These are phyloP conservation scores for Mycosarcoma mackinlayi DNA, from an alignment of 1,284 basidiomycete genomes.

Conservation along the genomic window DNA sequence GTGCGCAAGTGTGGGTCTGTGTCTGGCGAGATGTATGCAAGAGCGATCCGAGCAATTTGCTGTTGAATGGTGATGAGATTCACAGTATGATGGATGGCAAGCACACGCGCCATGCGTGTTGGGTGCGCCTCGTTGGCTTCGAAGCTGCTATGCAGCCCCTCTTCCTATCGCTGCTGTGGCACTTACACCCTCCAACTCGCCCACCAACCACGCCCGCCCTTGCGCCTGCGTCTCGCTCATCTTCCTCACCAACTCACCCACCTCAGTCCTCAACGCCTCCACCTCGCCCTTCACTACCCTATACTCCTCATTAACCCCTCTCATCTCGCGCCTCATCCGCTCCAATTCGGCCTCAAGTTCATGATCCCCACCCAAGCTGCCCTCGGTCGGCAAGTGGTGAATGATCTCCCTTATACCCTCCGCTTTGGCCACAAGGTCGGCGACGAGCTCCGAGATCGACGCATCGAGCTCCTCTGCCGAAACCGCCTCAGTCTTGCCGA, in stretches of 20 bases:
- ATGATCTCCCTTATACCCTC: slow-evolving; percentile 42
- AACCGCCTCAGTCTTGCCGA: slow-evolving; percentile 52
- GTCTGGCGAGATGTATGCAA: too few species aligned
- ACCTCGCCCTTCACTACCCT: slow-evolving; percentile 24
- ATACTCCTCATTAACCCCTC: slow-evolving; percentile 37
- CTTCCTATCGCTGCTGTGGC: too few species aligned
- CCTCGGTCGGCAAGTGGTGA: slow-evolving; percentile 22
- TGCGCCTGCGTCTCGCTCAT: slow-evolving; percentile 3
- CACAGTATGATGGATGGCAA: too few species aligned
- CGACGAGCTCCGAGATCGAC: slow-evolving; percentile 47
- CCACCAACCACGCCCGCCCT: slow-evolving; percentile 21
- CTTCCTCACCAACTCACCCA: slow-evolving; percentile 15
- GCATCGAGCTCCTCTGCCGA: slow-evolving; percentile 25
- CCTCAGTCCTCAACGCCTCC: slow-evolving; percentile 12
- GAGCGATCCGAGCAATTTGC: too few species aligned
- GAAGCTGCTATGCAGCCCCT: too few species aligned
- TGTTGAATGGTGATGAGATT: too few species aligned
- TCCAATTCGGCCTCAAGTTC: slow-evolving; percentile 19
- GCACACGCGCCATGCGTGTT: too few species aligned
- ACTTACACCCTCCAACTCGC: slow-evolving; percentile 6
- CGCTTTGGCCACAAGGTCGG: slow-evolving; percentile 48
- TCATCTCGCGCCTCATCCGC: slow-evolving; percentile 15
- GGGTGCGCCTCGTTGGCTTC: too few species aligned
- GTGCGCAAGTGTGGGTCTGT: too few species aligned
- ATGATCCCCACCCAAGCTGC: slow-evolving; percentile 8